Evolutionary conservation across 352 stramenopile genomes (phyloP).

Genomic region (Phytopythium vexans): DNA sequence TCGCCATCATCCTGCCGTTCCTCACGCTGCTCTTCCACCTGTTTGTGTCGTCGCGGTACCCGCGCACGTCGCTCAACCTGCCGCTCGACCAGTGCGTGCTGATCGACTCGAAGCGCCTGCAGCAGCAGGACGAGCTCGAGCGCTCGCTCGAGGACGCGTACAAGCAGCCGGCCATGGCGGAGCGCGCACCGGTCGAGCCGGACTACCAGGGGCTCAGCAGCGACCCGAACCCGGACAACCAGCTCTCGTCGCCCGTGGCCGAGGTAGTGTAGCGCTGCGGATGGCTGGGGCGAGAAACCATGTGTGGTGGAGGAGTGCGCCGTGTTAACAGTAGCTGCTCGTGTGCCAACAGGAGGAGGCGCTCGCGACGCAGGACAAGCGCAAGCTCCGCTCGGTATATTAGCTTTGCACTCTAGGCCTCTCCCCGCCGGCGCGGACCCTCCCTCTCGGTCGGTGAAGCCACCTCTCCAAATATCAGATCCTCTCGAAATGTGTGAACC

Average conservation of each 20-base stretch:
- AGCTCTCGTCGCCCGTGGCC: conserved; percentile 56
- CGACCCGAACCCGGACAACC: conserved; percentile 56
- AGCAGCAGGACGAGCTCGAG: conserved; percentile 53
- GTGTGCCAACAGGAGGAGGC: conserved; percentile 25
- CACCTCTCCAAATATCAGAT: too few species aligned
- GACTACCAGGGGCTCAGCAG: conserved; percentile 75
- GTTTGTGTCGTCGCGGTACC: conserved; percentile 67
- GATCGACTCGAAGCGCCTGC: conserved; percentile 53
- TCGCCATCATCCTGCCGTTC: conserved; percentile 66
- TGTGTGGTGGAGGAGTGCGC: too few species aligned
- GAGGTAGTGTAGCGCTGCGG: conserved; percentile 34
- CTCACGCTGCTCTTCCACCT: conserved; percentile 65
- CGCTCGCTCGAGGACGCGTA: conserved; percentile 62
- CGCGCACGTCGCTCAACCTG: conserved; percentile 60
- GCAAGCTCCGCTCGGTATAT: conserved; percentile 30
- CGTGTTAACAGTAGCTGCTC: not conserved
- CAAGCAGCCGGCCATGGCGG: conserved; percentile 59
- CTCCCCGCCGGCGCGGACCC: too few species aligned
- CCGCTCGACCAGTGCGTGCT: conserved; percentile 76
- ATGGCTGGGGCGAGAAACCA: too few species aligned
- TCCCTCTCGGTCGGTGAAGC: too few species aligned
- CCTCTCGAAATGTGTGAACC: too few species aligned
- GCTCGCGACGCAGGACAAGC: conserved; percentile 34
- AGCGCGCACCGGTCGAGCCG: conserved; percentile 62
- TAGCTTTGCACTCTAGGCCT: not conserved